Conservation (phyloP, 1,284 basidiomycete species). For the Peniophora sp. region DNA sequence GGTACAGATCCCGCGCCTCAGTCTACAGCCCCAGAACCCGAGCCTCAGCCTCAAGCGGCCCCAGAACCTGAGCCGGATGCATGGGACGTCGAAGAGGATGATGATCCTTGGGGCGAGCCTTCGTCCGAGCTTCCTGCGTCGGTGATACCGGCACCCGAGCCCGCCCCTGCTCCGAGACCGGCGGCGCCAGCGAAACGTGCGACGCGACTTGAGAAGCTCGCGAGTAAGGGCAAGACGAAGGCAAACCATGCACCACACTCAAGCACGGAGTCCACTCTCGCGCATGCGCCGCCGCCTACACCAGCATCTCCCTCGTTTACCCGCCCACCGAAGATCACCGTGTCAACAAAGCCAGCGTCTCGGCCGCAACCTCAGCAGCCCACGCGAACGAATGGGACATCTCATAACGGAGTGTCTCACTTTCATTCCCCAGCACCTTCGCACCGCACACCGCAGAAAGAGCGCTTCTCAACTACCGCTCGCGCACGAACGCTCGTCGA, state of each 20-base stretch:
- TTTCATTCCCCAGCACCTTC: too few relatives aligned
- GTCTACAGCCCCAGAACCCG: not conserved
- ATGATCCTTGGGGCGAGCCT: conserved; percentile 55
- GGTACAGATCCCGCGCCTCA: not conserved
- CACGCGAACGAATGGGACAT: too few relatives aligned
- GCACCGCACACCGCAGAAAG: conserved; percentile 33
- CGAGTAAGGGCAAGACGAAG: conserved; percentile 37
- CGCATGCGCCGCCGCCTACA: conserved; percentile 15
- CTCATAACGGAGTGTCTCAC: too few relatives aligned
- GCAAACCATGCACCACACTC: conserved; percentile 10
- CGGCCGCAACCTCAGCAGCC: not conserved
- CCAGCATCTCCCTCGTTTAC: not conserved
- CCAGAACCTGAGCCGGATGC: conserved; percentile 13
- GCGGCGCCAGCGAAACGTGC: conserved; percentile 35
- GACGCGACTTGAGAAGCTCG: conserved; percentile 49
- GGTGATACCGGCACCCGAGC: conserved; percentile 11
- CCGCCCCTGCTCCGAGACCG: conserved; percentile 19
- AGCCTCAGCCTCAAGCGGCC: conserved; percentile 11
- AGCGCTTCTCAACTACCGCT: conserved; percentile 24
- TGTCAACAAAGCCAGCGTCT: conserved; percentile 2
- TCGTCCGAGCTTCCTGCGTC: too few relatives aligned
- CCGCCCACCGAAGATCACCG: conserved; percentile 6
- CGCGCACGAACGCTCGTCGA: not conserved
- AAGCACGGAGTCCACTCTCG: conserved; percentile 13
- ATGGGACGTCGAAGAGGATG: conserved; percentile 40